Base-by-base conservation (phyloP, 2,329 filamentous ascomycete genomes). In the Phoma herbarum region DNA sequence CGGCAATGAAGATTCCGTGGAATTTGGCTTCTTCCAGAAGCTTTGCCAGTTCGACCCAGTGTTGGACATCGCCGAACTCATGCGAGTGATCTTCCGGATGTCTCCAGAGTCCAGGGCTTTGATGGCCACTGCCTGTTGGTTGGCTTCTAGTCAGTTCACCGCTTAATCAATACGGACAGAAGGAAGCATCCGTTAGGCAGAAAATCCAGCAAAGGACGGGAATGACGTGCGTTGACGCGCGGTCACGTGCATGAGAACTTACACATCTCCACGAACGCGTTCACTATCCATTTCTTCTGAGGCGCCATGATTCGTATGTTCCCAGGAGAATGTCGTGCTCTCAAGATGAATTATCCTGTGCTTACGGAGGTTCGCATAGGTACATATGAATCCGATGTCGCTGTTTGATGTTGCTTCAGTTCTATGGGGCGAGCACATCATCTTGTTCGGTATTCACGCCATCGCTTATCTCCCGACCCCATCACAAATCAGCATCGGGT, bases 31-130 rank as follows among this genome's bases (percentile, higher is more conserved):
- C 69, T 52, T 79, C 77, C 1, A 79, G 70, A 45, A 77, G 57
- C 54, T 77, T 70, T 7, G 77, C 77, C 14, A 79, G 67, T 28
- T 74, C 64, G 20, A 75, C 72, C 77, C 77, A 79, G 39, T 77
- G 74, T 11, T 75, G 57, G 26, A 75, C 59, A 57, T 72, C 62
- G 60, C 72, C 68, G 64, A 90, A 90, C 18, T 84, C 76, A 63
- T 82, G 81, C 1, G 87, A 89, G 63, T 85, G 78, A 63, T 91
- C 88, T 16, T 85, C 79, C 1, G 88, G 88, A 65, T 90, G 88
- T 33, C 83, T 80, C 88, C 87, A 88, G 4, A 87, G 77, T 1
- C 85, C 85, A 7, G 85, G 84, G 3, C 83, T 84, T 50, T 73
- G 72, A 39, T 75, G 74, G 25, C 66, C 70, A 52, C 69, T 69